Conservation (phyloP, 805 yeast species). For the Ogataea minuta region DNA sequence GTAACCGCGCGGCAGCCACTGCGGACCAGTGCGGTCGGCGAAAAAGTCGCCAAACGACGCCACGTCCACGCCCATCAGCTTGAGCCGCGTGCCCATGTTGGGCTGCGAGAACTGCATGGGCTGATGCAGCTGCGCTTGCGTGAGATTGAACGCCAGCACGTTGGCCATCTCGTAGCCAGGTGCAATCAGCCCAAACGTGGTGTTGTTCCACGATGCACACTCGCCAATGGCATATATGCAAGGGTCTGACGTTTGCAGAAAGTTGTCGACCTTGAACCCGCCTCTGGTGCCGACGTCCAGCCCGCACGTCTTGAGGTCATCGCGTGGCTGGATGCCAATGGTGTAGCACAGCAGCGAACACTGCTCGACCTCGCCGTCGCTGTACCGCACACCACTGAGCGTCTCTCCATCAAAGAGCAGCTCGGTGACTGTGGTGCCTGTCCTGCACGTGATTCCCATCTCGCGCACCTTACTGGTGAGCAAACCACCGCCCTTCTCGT, state of each 20-base stretch:
- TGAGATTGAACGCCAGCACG: constrained; percentile 34
- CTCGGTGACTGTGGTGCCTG: constrained; percentile 48
- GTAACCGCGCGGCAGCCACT: constrained; percentile 32
- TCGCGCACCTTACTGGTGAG: constrained; percentile 46
- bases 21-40: constrained; percentile 36
- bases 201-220: constrained; percentile 38
- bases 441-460: constrained; percentile 51
- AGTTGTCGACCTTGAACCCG: constrained; percentile 32
- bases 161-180: constrained; percentile 42
- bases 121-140: constrained; percentile 35
- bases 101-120: constrained; percentile 33
- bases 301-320: constrained; percentile 32
- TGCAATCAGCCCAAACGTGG: constrained; percentile 38
- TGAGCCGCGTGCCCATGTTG: constrained; percentile 36
- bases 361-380: constrained; percentile 30
- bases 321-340: constrained; percentile 37
- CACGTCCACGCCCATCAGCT: constrained; percentile 39
- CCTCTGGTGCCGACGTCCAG: constrained; percentile 28
- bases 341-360: constrained; percentile 37
- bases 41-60: constrained; percentile 40
- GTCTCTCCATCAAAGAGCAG: constrained; percentile 36
- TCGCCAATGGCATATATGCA: constrained; percentile 36
- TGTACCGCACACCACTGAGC: constrained; percentile 27
- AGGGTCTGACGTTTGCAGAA: constrained; percentile 29
- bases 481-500: constrained; percentile 35